Evolutionary conservation across 352 stramenopile genomes (phyloP).

Genomic region (Phytophthora aleatoria): DNA sequence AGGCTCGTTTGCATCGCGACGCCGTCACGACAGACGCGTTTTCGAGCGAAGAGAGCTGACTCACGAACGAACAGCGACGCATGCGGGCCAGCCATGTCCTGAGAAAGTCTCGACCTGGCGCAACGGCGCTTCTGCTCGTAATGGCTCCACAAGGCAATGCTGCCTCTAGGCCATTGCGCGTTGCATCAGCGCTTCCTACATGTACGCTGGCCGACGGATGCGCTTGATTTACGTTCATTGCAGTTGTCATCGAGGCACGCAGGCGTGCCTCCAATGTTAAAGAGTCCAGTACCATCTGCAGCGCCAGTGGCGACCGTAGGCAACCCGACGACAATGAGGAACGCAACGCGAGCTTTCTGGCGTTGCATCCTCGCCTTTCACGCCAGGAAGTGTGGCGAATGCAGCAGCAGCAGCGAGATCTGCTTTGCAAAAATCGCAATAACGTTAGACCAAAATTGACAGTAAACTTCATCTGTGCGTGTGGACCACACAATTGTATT

Average conservation of each 20-base stretch:
- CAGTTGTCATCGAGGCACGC: conserved; percentile 7
- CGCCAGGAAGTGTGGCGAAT: conserved; percentile 24
- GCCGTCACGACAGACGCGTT: conserved; percentile 8
- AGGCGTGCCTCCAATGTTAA: background rate
- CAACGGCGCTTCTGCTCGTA: conserved; percentile 17
- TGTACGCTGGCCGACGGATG: background rate
- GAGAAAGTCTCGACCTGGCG: conserved; percentile 18
- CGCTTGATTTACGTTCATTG: background rate
- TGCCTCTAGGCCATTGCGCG: conserved; percentile 1
- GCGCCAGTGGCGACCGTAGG: background rate
- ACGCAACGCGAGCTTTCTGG: conserved; percentile 12
- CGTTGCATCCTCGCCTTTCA: conserved; percentile 12
- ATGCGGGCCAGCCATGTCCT: conserved; percentile 8
- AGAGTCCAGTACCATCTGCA: conserved; percentile 21
- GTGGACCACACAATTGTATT: conserved; percentile 1
- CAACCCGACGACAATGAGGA: conserved; percentile 25
- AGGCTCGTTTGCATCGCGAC: conserved; percentile 21
- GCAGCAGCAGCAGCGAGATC: conserved; percentile 33
- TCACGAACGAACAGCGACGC: conserved; percentile 23
- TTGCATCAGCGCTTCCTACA: background rate
- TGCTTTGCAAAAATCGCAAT: conserved; percentile 4
- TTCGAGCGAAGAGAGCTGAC: conserved; percentile 7
- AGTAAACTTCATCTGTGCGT: background rate
- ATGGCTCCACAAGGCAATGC: conserved; percentile 21
- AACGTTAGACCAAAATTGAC: background rate